Evolutionary conservation across 345 rosid genomes (phyloP), one percentile per base, ranked within the genome.

Genomic region (Carallia brachiata): DNA sequence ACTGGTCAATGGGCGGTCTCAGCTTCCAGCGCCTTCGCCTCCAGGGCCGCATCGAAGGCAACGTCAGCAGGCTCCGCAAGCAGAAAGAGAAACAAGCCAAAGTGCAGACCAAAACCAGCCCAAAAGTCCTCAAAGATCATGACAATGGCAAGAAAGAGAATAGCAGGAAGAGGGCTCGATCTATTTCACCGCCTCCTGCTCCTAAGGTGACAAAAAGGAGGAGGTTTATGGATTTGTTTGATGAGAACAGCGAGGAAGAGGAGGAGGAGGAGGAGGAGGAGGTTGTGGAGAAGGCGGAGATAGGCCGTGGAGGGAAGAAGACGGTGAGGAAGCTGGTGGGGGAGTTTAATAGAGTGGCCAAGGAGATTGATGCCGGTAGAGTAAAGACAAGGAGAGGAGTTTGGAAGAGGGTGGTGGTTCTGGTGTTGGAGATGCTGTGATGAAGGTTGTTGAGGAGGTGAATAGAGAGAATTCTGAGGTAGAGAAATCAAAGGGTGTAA

Each of bases 1-100:
- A 94, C 84, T 94, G 98, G 97, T 87, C 97, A 57, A 91, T 91
- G 98, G 97, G 98, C 17, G 98, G 98, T 40, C 88, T 86, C 61
- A 94, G 75, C 75, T 87, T 88, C 86, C 72, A 77, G 55, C 98
- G 96, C 55, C 88, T 94, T 73, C 96, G 96, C 64, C 87, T 86
- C 68, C 97, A 91, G 27, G 97, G 98, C 40, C 86, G 90, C 5
- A 90, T 94, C 55, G 97, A 94, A 57, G 98, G 98, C 17, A 88
- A 77, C 34, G 70, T 86, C 59, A 58, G 73, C 52, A 85, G 79
- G 66, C 92, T 94, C 57, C 84, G 87, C 0, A 80, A 77, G 12
- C 83, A 84, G 71, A 83, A 82, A 2, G 90, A 87, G 50, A 84
- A 70, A 40, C 67, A 61, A 53, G 31, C 30, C 61, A 56, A 64